Base-by-base conservation (phyloP, 208 protist species). In the Leishmania mexicana region DNA sequence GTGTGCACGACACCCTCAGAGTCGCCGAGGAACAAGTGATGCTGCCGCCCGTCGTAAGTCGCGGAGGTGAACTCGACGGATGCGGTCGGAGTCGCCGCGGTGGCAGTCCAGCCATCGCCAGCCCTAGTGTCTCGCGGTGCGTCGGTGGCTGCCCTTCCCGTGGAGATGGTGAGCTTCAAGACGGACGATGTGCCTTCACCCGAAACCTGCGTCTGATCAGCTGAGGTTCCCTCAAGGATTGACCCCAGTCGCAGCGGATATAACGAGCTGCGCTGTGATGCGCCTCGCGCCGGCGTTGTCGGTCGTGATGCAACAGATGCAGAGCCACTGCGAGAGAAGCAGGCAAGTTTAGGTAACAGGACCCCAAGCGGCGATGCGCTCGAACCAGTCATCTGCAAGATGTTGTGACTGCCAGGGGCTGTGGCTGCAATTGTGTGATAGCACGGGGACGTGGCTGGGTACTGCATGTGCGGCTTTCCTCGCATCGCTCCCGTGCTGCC, bases 11-110 rank as follows among this genome's bases (percentile, higher is more conserved):
- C 79, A 24, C 93, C 93, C 8, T 85, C 75, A 40, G 75, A 71
- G 79, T 93, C 87, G 3, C 88, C 91, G n/a, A 94, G 72, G 79
- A 94, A 95, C n/a, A 96, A 86, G 67, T 83, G 85, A 73, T 96
- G 91, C 17, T 84, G 80, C 1, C 79, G 65, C 10, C 84, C 81
- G 76, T 96, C 89, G 83, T 86, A 95, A 28, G 88, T 71, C n/a
- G 92, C 79, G 11, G 79, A 64, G 28, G 90, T 90, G 58, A 93
- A 81, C 28, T 87, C 89, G 24, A 21, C 10, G 15, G n/a, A 62
- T 13, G 78, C 77, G 49, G 45, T 77, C 53, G 72, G n/a, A 1
- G 76, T 65, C 53, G 49, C 73, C 38, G 68, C 71, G 31, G 64
- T 42, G 15, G 42, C 4, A 42, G 6, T 28, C 1, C 38, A n/a